Evolutionary conservation across 345 rosid species (phyloP).

Genomic region (Adansonia digitata): DNA sequence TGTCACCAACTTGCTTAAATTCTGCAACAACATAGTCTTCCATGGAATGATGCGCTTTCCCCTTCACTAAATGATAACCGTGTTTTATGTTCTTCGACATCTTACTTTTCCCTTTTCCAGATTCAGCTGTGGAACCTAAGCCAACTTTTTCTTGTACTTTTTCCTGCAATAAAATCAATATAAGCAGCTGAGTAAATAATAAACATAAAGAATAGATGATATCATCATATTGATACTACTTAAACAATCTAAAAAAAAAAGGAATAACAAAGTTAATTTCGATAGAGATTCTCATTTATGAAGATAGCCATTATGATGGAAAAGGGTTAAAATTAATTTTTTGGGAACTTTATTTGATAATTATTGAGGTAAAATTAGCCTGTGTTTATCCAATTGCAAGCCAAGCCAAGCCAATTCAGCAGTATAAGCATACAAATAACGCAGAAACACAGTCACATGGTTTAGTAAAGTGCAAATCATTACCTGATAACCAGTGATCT

Average conservation of each 20-base stretch:
- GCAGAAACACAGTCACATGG: too few relatives aligned
- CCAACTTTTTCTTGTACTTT: slow-evolving; percentile 78
- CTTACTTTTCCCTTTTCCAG: slow-evolving; percentile 93
- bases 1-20: slow-evolving; percentile 64
- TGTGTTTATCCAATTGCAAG: too few relatives aligned
- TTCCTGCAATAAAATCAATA: slow-evolving; percentile 36
- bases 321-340: too few relatives aligned
- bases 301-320: background rate
- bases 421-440: too few relatives aligned
- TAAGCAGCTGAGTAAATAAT: background rate
- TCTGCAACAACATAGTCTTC: slow-evolving; percentile 78
- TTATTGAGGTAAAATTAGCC: too few relatives aligned
- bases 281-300: background rate
- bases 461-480: too few relatives aligned
- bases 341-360: too few relatives aligned
- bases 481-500: too few relatives aligned
- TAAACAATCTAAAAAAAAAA: background rate
- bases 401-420: too few relatives aligned
- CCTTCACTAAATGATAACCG: slow-evolving; percentile 83
- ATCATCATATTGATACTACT: background rate
- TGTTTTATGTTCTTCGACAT: slow-evolving; percentile 65
- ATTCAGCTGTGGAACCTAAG: slow-evolving; percentile 52
- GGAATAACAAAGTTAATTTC: too few relatives aligned
- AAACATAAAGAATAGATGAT: background rate
- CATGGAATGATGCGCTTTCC: slow-evolving; percentile 68